phyloP scores from a whole-genome alignment of 2,329 filamentous ascomycete genomes.

The Talaromyces sp. region DNA sequence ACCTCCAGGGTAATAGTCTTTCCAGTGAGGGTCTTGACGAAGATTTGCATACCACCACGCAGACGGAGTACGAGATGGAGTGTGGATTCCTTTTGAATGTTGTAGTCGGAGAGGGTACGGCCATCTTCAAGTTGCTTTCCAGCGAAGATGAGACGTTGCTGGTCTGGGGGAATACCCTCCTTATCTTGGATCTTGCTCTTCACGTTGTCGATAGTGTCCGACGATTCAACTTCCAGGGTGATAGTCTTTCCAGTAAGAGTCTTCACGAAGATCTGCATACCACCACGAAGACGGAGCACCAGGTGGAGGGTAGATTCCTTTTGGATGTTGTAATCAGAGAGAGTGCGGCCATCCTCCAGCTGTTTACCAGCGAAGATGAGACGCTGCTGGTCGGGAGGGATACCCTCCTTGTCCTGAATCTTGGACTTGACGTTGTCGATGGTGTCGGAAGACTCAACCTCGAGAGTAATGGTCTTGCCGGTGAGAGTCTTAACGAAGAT shows the following conservation, averaged over 20 bases:
- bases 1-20: conserved; percentile 72
- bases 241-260: conserved; percentile 83
- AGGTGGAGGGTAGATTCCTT: conserved; percentile 87
- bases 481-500: conserved; percentile 68
- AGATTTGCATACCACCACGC: conserved; percentile 82
- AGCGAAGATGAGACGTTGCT: conserved; percentile 90
- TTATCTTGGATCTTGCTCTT: conserved; percentile 85
- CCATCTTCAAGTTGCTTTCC: conserved; percentile 94
- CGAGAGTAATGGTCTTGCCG: conserved; percentile 67
- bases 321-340: conserved; percentile 94
- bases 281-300: conserved; percentile 84
- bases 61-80: conserved; percentile 79
- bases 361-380: conserved; percentile 97
- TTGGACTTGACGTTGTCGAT: conserved; percentile 97
- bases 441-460: conserved; percentile 75
- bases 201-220: conserved; percentile 91
- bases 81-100: conserved; percentile 91
- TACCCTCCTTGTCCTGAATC: conserved; percentile 98
- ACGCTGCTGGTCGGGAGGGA: conserved; percentile 93
- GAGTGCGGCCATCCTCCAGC: conserved; percentile 88
- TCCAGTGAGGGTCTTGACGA: conserved; percentile 79
- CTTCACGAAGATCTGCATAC: conserved; percentile 65
- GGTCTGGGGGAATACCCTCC: conserved; percentile 88
- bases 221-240: conserved; percentile 85
- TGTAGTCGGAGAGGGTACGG: conserved; percentile 89